Percentiles rank a stretch among this genome's conserved stretches.
phyloP scores from a whole-genome alignment of 176 grass and related monocot genomes.

The Oryza brachyantha region DNA sequence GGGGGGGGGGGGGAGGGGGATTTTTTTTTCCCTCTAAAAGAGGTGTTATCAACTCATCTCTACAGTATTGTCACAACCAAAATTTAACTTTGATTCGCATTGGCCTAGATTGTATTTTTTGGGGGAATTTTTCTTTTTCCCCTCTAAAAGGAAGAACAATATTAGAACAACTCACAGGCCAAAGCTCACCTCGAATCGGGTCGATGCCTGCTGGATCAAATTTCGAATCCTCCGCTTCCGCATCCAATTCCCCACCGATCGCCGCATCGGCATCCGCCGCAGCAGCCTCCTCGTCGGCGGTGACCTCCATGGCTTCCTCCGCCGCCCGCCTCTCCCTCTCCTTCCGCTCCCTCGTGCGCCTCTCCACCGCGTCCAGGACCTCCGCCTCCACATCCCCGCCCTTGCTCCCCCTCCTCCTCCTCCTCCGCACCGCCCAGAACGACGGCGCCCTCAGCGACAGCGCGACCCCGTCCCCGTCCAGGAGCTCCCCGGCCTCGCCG shows the following conservation, averaged over 20 bases:
- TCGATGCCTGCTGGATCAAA: constrained; percentile 50
- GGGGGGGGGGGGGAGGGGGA: too few relatives aligned
- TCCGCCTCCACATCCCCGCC: constrained; percentile 38
- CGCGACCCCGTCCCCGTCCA: constrained; percentile 49
- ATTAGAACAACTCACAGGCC: background rate
- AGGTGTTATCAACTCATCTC: background rate
- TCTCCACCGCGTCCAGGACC: constrained; percentile 74
- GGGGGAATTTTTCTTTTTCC: background rate
- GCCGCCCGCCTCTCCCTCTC: constrained; percentile 31
- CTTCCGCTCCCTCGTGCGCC: constrained; percentile 31
- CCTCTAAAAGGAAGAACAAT: background rate
- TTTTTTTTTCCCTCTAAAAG: too few relatives aligned
- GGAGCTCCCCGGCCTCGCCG: constrained; percentile 60
- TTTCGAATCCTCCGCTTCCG: constrained; percentile 29
- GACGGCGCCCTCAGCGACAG: constrained; percentile 54
- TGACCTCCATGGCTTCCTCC: constrained; percentile 37
- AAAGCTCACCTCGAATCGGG: constrained; percentile 63
- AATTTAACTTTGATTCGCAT: constrained; percentile 1
- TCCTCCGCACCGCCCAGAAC: constrained; percentile 51
- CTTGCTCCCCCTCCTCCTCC: background rate
- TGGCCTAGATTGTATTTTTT: too few relatives aligned
- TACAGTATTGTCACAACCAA: background rate
- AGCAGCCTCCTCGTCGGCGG: background rate
- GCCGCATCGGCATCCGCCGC: too few relatives aligned
- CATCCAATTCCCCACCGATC: constrained; percentile 21